Evolutionary conservation across 2,329 filamentous ascomycete species (phyloP).

Genomic region (Graphiopsis chlorocephala): DNA sequence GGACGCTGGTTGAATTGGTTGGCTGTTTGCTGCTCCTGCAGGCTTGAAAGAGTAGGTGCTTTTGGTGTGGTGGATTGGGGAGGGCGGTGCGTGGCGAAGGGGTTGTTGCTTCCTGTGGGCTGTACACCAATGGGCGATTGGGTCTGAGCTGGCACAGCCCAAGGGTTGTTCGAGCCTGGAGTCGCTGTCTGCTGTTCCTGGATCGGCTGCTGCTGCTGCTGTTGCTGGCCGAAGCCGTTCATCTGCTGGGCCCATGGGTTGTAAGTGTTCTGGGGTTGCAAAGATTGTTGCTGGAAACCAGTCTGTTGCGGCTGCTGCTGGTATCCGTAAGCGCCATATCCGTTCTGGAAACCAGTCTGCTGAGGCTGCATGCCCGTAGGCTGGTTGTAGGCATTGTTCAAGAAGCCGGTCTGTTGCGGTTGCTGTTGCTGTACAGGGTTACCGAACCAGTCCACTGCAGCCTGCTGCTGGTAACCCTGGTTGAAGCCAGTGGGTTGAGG

Average conservation of each 20-base stretch:
- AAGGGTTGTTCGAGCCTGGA: slow-evolving; percentile 90
- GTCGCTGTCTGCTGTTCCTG: slow-evolving; percentile 63
- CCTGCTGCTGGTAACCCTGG: slow-evolving; percentile 95
- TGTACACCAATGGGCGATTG: slow-evolving; percentile 69
- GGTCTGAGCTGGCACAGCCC: slow-evolving; percentile 63
- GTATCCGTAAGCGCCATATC: slow-evolving; percentile 62
- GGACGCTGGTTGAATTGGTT: slow-evolving; percentile 58
- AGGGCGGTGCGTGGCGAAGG: slow-evolving; percentile 73
- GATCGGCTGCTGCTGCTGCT: slow-evolving; percentile 44
- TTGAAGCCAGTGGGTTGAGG: slow-evolving; percentile 83
- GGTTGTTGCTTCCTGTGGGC: slow-evolving; percentile 95
- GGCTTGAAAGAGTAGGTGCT: slow-evolving; percentile 66
- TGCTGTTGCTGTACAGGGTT: slow-evolving; percentile 74
- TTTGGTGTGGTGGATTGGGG: slow-evolving; percentile 54
- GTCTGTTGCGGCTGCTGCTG: slow-evolving; percentile 61
- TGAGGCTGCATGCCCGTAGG: slow-evolving; percentile 68
- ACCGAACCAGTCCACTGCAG: slow-evolving; percentile 93
- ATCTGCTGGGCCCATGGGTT: slow-evolving; percentile 40
- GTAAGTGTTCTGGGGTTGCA: slow-evolving; percentile 61
- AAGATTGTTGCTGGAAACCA: slow-evolving; percentile 55
- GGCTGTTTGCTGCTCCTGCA: slow-evolving; percentile 82
- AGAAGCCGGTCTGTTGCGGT: slow-evolving; percentile 58
- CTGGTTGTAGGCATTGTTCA: slow-evolving; percentile 70
- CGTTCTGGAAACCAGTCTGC: slow-evolving; percentile 65
- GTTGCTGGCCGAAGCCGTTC: slow-evolving; percentile 58